A percentile compares a stretch with the other conserved stretches of the same genome.
These are phyloP conservation scores for Strobilomyces confusus DNA, from an alignment of 768 basidiomycete species.

Conservation along the genomic window DNA sequence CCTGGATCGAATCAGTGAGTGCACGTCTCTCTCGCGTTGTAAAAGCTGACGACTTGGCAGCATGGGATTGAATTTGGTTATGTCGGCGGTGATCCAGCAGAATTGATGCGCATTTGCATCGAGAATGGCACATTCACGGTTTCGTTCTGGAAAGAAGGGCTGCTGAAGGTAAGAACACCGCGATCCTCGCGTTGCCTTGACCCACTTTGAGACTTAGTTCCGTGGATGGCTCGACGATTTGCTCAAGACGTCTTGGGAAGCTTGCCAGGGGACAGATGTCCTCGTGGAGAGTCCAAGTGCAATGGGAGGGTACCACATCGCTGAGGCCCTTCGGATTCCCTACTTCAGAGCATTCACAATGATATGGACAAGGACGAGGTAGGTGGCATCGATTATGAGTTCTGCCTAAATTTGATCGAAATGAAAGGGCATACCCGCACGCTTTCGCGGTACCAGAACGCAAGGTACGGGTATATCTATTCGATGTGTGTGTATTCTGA, in stretches of 20 bases:
- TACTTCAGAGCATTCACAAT: conserved; percentile 97
- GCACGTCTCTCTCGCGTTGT: neutral
- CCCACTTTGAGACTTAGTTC: conserved; percentile 52
- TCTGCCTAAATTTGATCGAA: conserved; percentile 1
- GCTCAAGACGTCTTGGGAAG: conserved; percentile 92
- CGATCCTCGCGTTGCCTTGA: neutral
- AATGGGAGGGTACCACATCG: conserved; percentile 97
- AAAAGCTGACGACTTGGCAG: conserved; percentile 37
- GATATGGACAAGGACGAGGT: conserved; percentile 96
- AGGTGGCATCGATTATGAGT: neutral
- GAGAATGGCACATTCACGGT: conserved; percentile 98
- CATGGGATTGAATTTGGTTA: conserved; percentile 94
- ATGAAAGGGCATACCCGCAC: conserved; percentile 86
- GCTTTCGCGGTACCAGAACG: conserved; percentile 96
- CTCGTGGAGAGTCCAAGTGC: conserved; percentile 94
- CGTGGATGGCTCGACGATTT: conserved; percentile 98
- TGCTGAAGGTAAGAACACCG: conserved; percentile 63
- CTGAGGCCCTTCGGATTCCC: conserved; percentile 88
- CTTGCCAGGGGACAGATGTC: conserved; percentile 91
- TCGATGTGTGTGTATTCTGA: conserved; percentile 13
- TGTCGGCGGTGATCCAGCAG: conserved; percentile 96
- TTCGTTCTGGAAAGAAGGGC: conserved; percentile 86
- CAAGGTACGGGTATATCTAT: conserved; percentile 50
- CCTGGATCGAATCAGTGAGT: conserved; percentile 92
- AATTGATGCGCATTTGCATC: conserved; percentile 95